Conservation (phyloP, 805 yeast species). For the Groenewaldozyma salmanticensis region DNA sequence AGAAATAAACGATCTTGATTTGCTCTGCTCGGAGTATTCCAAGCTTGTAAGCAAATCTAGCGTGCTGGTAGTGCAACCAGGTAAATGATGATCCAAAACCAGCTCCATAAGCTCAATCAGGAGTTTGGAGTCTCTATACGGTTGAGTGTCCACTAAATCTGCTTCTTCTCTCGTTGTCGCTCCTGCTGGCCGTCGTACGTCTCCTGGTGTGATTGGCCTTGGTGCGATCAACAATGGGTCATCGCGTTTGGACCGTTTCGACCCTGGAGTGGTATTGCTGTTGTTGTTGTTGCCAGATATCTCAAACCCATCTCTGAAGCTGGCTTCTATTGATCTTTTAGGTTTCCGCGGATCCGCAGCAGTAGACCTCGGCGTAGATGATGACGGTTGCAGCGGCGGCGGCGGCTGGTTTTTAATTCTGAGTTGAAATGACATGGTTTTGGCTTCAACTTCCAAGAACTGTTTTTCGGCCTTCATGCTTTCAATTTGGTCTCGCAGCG, state of each 20-base stretch:
- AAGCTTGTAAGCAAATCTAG: neutral
- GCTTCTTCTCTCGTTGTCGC: neutral
- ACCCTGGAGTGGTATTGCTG: too few relatives aligned
- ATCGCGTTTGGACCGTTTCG: neutral
- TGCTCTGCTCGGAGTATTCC: neutral
- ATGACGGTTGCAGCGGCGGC: too few relatives aligned
- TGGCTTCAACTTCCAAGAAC: constrained; percentile 42
- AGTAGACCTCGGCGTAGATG: too few relatives aligned
- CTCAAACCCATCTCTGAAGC: constrained; percentile 26
- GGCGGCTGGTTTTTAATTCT: constrained; percentile 5
- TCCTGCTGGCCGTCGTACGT: too few relatives aligned
- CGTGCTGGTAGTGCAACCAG: constrained; percentile 1
- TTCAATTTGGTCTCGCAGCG: constrained; percentile 34
- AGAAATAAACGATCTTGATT: neutral
- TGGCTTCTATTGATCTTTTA: constrained; percentile 10
- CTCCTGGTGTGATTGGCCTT: too few relatives aligned
- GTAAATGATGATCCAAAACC: constrained; percentile 1
- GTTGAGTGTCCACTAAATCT: neutral
- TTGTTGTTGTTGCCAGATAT: neutral
- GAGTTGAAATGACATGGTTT: constrained; percentile 20
- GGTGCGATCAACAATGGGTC: neutral
- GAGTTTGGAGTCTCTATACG: neutral
- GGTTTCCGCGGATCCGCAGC: constrained; percentile 8
- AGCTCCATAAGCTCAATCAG: neutral
- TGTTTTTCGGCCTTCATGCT: constrained; percentile 45